Base-by-base conservation (phyloP, 2,329 filamentous ascomycete genomes). In the Pyricularia grisea region DNA sequence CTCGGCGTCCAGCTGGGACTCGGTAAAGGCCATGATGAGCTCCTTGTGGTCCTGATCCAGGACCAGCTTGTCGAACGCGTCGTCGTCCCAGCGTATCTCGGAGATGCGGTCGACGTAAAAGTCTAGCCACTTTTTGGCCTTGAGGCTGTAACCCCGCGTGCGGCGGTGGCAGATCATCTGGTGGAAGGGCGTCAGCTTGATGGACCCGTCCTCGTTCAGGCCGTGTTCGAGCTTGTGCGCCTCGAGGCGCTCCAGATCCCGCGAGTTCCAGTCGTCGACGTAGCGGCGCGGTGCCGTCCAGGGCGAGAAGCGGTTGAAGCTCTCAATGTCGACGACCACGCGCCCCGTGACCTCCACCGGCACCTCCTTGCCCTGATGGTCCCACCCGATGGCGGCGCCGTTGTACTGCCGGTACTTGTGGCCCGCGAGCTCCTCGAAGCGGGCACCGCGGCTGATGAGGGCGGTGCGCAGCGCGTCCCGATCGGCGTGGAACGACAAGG, bases 21-120 rank as follows among this genome's bases (percentile, higher is more conserved):
- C 78, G 1, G 82, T 83, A 68, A 86, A 83, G 1, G 82, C 81
- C 7, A 81, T 78, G 71, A 86, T 81, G 11, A 86, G 77, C 58
- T 85, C 81, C 74, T 86, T 86, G 68, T 84, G 79, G 31, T 81
- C 81, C 0, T 78, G 72, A 0, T 82, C 81, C 28, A 86, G 78
- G 11, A 86, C 83, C 3, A 86, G 81, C 2, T 77, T 80, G 58
- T 79, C 75, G 68, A 86, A 87, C 9, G 83, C 83, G 42, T 79
- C 74, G 6, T 78, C 77, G 71, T 84, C 83, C 80, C 83, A 87
- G 58, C 76, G 70, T 65, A 85, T 81, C 42, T 82, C 79, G 2
- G 70, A 69, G 5, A 84, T 76, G 14, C 80, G 74, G 64, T 84
- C 81, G 65, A 85, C 76, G 71, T 78, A 83, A 71, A 85, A 84